Conservation (phyloP, 768 basidiomycete genomes). For the Mycena haematopus region DNA sequence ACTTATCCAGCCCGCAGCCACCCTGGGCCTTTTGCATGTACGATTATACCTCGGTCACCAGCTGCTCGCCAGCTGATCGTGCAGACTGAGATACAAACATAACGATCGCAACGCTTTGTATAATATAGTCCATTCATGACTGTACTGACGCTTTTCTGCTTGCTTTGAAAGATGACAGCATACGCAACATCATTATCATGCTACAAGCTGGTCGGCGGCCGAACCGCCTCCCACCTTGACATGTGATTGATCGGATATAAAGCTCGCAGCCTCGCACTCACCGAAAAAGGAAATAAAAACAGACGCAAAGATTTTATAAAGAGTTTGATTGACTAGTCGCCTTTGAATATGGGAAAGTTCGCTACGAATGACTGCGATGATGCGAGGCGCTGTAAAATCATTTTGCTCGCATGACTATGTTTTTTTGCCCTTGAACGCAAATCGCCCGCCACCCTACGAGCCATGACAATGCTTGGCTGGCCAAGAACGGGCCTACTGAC, state of each 20-base stretch:
- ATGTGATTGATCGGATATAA: too few relatives aligned
- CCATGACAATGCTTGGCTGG: slow-evolving; percentile 67
- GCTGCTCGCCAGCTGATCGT: slow-evolving; percentile 39
- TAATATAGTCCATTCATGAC: slow-evolving; percentile 8
- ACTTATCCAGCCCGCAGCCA: slow-evolving; percentile 36
- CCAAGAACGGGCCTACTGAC: slow-evolving; percentile 59
- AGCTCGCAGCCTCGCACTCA: too few relatives aligned
- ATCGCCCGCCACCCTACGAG: slow-evolving; percentile 68
- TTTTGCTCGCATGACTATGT: slow-evolving; percentile 53
- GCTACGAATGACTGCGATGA: slow-evolving; percentile 70
- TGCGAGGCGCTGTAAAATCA: slow-evolving; percentile 64
- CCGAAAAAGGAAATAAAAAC: too few relatives aligned
- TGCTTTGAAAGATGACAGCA: not conserved
- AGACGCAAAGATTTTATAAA: too few relatives aligned
- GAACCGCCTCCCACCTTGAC: too few relatives aligned
- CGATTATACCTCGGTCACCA: slow-evolving; percentile 43
- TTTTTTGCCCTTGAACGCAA: slow-evolving; percentile 54
- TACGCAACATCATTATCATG: too few relatives aligned
- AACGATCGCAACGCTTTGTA: slow-evolving; percentile 7
- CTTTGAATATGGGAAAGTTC: slow-evolving; percentile 74
- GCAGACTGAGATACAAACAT: slow-evolving; percentile 32
- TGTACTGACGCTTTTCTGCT: slow-evolving; percentile 19
- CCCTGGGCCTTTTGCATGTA: slow-evolving; percentile 49
- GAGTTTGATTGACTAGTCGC: too few relatives aligned
- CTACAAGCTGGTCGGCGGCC: too few relatives aligned